Evolutionary conservation across 768 basidiomycete genomes (phyloP), one percentile per base, ranked within the genome.

Genomic region (Calocybe cyanea): DNA sequence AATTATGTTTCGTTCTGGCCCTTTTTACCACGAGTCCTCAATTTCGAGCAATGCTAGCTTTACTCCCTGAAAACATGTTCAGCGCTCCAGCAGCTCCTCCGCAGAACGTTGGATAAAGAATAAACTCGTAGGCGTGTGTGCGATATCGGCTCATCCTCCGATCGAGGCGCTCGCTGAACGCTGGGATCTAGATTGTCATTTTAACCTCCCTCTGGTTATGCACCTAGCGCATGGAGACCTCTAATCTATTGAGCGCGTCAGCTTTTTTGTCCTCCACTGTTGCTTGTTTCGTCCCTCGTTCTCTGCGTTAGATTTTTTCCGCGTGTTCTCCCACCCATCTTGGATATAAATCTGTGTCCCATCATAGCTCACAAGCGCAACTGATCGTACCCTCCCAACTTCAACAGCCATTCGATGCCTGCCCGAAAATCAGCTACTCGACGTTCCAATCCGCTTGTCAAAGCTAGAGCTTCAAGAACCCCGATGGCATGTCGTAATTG

Each of bases 401-500:
- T 41, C 21, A 33, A 38, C 41, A 2, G 11, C 34, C 17, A 35
- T 19, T 5, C 39, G 21, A 39, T 49, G 44, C 14, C 45, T 37
- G 5, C 25, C 14, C 14, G 28, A 11, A 25, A 35, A 21, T 18
- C 45, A 30, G 31, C 38, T 14, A 23, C n/a, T 40, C 28, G 43
- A 49, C 42, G 7, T 39, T 37, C 35, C 24, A 44, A 45, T 41
- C 40, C 21, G 47, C 14, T 38, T 19, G n/a, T 18, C 34, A 14
- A 7, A 35, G 52, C 36, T 38, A 51, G 49, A 48, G 55, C 56
- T 37, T 66, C 66, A 52, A 64, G 79, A 43, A 72, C 72, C 1
- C 63, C 69, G 7, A 73, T 80, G 51, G 81, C 81, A 2, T 83
- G 81, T 59, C 66, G 60, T 0, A 63, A 65, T 45, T 83, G 81